These are phyloP conservation scores for Macrophomina pseudophaseolina DNA, from an alignment of 2,329 filamentous ascomycete genomes.

Conservation along the genomic window DNA sequence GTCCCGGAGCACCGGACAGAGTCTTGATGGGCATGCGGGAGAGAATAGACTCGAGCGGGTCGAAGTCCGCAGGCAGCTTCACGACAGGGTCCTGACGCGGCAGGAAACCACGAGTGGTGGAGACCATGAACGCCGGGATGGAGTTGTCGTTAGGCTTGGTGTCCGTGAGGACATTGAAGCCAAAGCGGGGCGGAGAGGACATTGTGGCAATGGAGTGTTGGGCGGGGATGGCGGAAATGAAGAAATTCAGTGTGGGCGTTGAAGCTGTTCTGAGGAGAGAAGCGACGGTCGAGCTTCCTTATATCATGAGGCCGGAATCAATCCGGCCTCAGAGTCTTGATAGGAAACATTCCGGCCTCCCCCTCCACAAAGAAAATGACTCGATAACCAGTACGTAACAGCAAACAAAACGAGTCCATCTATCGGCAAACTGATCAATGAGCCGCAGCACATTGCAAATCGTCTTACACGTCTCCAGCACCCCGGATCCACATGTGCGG, in stretches of 20 bases:
- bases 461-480: neutral
- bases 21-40: conserved; percentile 80
- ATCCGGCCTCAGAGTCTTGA: conserved; percentile 36
- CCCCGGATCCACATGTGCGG: neutral
- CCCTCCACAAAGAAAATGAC: conserved; percentile 28
- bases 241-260: conserved; percentile 15
- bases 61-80: conserved; percentile 74
- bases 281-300: conserved; percentile 19
- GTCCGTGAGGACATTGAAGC: conserved; percentile 68
- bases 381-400: conserved; percentile 46
- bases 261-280: neutral
- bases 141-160: conserved; percentile 65
- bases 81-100: conserved; percentile 60
- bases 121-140: conserved; percentile 79
- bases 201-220: conserved; percentile 11
- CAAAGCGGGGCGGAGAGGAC: conserved; percentile 51
- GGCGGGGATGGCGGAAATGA: conserved; percentile 9
- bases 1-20: conserved; percentile 72
- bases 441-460: conserved; percentile 12
- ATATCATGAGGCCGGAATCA: conserved; percentile 37
- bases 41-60: conserved; percentile 72
- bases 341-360: conserved; percentile 40
- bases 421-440: conserved; percentile 21
- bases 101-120: conserved; percentile 74
- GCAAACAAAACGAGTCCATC: conserved; percentile 21